Conservation (phyloP, 768 basidiomycete genomes). For the Ramaria sp. region DNA sequence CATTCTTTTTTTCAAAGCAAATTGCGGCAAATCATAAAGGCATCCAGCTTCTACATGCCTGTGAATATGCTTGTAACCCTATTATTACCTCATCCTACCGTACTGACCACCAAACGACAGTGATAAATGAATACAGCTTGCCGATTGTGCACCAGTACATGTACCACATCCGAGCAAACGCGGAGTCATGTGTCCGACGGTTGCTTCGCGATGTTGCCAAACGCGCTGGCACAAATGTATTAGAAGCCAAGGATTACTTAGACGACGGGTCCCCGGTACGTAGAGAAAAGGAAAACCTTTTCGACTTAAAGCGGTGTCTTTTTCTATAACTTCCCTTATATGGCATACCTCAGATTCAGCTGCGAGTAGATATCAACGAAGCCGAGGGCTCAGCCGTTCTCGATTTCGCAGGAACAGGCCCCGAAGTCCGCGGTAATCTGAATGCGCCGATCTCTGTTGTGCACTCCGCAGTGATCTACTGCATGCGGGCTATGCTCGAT, state of each 20-base stretch:
- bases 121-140: conserved; percentile 80
- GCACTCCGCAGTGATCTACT: conserved; percentile 82
- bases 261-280: conserved; percentile 79
- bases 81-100: neutral
- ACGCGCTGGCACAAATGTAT: conserved; percentile 50
- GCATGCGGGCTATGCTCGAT: conserved; percentile 79
- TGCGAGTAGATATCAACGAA: conserved; percentile 70
- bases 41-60: conserved; percentile 69
- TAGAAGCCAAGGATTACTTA: conserved; percentile 71
- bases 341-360: conserved; percentile 59
- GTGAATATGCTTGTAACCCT: conserved; percentile 29
- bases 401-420: conserved; percentile 79
- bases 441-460: conserved; percentile 82
- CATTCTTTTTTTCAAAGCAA: conserved; percentile 43
- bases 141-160: conserved; percentile 88
- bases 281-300: conserved; percentile 10
- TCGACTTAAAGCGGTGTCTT: neutral
- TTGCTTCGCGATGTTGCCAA: conserved; percentile 67
- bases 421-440: conserved; percentile 74
- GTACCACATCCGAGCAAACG: conserved; percentile 82
- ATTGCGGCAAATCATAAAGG: conserved; percentile 92
- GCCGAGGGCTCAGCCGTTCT: conserved; percentile 65
- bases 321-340: neutral
- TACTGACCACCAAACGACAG: conserved; percentile 23
- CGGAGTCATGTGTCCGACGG: conserved; percentile 76